Evolutionary conservation across 768 basidiomycete genomes (phyloP), one percentile per base, ranked within the genome.

Genomic region (Kwoniella heveanensis): DNA sequence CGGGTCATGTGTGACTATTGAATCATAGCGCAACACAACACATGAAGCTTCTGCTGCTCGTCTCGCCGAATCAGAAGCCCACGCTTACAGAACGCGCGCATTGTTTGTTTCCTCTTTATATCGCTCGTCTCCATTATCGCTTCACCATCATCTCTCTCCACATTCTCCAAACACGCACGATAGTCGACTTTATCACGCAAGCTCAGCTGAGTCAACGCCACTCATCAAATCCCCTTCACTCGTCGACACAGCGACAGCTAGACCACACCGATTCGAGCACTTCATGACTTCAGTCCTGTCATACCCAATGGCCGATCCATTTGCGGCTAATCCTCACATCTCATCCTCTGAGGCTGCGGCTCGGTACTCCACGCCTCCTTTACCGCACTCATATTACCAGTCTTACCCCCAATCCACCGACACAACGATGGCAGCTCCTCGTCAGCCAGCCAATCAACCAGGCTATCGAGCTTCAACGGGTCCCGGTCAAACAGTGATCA

Each of bases 261-360:
- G 26, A 49, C 54, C 60, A 17, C 3, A n/a, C 15, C 17, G 15
- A 44, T 19, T 17, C 15, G 39, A 44, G 39, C 32, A 48, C 51
- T 69, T 70, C 67, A 77, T 74, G 75, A 77, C 75, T 32, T 66
- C 71, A 26, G 67, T 77, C 30, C 62, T 71, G 19, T 55, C 63
- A 15, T 71, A 72, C 50, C 71, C 73, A 25, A 73, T 71, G 67
- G 60, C 73, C 56, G 76, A 74, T 53, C 75, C 75, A 1, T 77
- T 77, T 58, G 68, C 75, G 36, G 61, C 75, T 24, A 48, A 36
- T 50, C 57, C 66, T 12, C 50, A 56, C 27, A n/a, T 39, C 8
- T 32, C 57, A 15, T 21, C 24, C 5, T 30, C 61, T 12, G 59
- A 63, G 22, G 46, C 66, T 13, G 59, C 56, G 3, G 24, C 49